Evolutionary conservation across 202 grass and related monocot genomes (phyloP).

Genomic region (Brachypodium distachyon): DNA sequence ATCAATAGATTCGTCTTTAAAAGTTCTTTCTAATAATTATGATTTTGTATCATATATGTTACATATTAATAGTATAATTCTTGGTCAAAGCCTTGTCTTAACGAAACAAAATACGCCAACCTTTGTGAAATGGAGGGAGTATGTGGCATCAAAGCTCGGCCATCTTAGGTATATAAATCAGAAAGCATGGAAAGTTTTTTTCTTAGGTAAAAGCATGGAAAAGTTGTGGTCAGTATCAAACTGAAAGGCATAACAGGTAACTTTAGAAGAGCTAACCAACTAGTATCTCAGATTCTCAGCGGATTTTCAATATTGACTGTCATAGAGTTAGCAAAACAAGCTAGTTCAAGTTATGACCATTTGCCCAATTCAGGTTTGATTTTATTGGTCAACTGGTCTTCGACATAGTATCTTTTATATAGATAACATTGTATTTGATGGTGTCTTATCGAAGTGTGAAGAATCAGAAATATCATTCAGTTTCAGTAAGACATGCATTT

Average conservation of each 20-base stretch:
- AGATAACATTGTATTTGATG: background rate
- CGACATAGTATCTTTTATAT: background rate
- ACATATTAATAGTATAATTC: no score
- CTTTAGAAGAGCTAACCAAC: background rate
- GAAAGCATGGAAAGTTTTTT: background rate
- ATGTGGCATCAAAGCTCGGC: background rate
- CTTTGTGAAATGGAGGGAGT: no score
- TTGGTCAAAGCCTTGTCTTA: no score
- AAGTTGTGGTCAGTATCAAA: background rate
- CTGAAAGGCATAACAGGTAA: background rate
- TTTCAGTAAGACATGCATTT: background rate
- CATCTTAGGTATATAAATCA: background rate
- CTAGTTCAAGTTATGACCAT: background rate
- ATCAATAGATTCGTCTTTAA: no score
- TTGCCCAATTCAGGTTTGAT: background rate
- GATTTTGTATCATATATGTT: no score
- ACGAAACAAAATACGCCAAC: no score
- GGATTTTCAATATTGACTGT: background rate
- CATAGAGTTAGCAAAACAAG: background rate
- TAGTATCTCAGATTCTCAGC: background rate
- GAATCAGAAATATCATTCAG: background rate
- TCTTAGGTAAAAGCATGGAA: no score
- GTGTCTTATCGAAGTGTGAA: background rate
- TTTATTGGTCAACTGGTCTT: background rate
- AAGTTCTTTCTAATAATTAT: no score